Evolutionary conservation across 208 protist species (phyloP), one percentile per base, ranked within the genome.

Genomic region (Vickermania ingenoplastis): DNA sequence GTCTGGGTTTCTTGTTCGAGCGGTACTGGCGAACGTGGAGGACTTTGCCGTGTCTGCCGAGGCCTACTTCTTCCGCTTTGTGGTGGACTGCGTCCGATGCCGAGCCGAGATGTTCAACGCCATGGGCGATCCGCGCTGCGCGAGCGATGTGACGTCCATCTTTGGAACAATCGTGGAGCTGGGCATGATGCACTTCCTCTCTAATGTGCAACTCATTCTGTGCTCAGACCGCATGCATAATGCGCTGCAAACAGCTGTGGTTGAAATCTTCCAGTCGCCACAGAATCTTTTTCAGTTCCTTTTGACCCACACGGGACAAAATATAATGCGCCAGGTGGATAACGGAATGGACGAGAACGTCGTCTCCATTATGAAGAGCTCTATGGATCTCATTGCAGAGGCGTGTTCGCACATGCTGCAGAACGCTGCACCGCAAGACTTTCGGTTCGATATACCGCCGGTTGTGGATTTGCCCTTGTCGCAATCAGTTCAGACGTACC

Each of bases 251-350:
- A 56, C 41, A 23, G 67, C 91, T 51, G 68, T 94, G 2, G 73
- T 72, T 23, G 79, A 84, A 62, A 69, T 83, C 29, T 94, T 94
- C 69, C 69, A 81, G 69, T 76, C 65, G 4, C 70, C 63, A 2
- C 57, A 59, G n/a, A 57, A 69, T 52, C 77, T 94, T 5, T 91
- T 94, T 58, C 84, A 91, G 53, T 94, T 94, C 58, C 73, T 88
- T n/a, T 59, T 94, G 24, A 87, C 60, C 63, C 83, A 81, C 65
- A 83, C 66, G 0, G 84, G 84, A 25, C 71, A 83, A 67, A 94
- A 94, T 75, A 75, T 94, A 14, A 49, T 89, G 55, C 83, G 81
- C 50, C 57, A 58, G 21, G 57, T 73, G 25, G 53, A 54, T 25
- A 65, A 60, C 67, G 73, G 57, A 49, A 59, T 65, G 26, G 74